These are phyloP conservation scores for Peniophora sp. DNA, from an alignment of 1,284 basidiomycete genomes.

Conservation along the genomic window DNA sequence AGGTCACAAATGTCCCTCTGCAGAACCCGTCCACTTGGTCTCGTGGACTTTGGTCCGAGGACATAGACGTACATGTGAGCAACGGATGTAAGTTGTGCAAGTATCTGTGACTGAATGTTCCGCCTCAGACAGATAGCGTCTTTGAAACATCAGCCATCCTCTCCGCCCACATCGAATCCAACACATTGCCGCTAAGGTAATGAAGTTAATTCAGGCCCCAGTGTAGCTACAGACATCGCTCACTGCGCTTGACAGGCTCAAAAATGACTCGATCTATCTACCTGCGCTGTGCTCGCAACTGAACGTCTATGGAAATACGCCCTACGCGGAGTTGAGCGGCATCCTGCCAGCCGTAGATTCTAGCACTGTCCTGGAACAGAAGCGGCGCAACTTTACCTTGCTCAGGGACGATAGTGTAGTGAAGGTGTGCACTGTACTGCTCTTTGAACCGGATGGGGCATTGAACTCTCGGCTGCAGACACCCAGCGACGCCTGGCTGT, in stretches of 20 bases:
- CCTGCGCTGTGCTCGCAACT: conserved; percentile 39
- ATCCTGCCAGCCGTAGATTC: conserved; percentile 30
- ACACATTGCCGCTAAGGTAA: conserved; percentile 59
- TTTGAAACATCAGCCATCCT: conserved; percentile 60
- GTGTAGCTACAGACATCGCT: background rate
- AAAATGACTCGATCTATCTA: conserved; percentile 42
- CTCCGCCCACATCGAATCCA: conserved; percentile 59
- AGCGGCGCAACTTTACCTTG: conserved; percentile 39
- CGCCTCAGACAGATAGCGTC: conserved; percentile 15
- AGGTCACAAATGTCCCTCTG: conserved; percentile 49
- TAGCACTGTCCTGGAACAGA: conserved; percentile 16
- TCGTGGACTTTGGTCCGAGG: conserved; percentile 32
- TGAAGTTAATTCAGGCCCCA: background rate
- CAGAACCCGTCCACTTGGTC: conserved; percentile 37
- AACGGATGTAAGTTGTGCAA: conserved; percentile 2
- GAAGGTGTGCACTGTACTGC: background rate
- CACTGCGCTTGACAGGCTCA: background rate
- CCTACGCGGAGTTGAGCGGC: conserved; percentile 54
- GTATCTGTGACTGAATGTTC: conserved; percentile 6
- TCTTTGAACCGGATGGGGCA: too few relatives aligned
- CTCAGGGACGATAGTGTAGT: background rate
- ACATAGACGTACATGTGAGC: conserved; percentile 34
- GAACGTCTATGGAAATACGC: conserved; percentile 45
- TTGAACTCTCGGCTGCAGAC: background rate
- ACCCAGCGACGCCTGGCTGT: background rate